These are phyloP conservation scores for Zea mays DNA, from an alignment of 176 grass and related monocot genomes.

Conservation along the genomic window Zm-B73-REFERENCE-NAM-5.0 NC_050101.1:122133501-122134000, in stretches of 20 bases:
- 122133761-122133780: not conserved
- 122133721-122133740: not conserved
- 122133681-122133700: not conserved
- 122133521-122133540: not conserved
- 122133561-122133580: not conserved
- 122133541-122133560: not conserved
- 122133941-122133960: constrained; percentile 70
- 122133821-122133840: too few relatives aligned
- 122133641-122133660: not conserved
- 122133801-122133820: constrained; percentile 17
- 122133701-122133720: not conserved
- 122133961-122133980: constrained; percentile 87
- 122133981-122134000: constrained; percentile 89
- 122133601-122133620: not conserved
- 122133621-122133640: not conserved
- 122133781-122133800: constrained; percentile 26
- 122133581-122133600: not conserved
- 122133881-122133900: too few relatives aligned
- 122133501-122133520: constrained; percentile 3
- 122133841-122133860: too few relatives aligned
- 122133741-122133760: not conserved
- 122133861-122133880: too few relatives aligned
- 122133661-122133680: not conserved
- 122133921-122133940: too few relatives aligned
- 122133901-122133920: too few relatives aligned